Evolutionary conservation across 371 early-diverging fungal genomes (phyloP).

Genomic region (Vairimorpha apis): DNA sequence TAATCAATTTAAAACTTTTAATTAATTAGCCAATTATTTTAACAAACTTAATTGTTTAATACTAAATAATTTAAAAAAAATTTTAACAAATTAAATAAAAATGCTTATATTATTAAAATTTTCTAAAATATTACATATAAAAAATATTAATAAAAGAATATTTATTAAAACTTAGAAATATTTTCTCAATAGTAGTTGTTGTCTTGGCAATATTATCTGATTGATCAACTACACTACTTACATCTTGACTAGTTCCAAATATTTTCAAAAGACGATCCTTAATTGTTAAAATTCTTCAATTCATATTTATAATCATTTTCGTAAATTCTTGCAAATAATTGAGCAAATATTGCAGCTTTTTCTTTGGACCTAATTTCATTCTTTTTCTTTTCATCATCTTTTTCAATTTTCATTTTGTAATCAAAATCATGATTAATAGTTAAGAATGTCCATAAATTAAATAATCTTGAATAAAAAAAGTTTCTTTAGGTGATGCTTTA

Average conservation of each 20-base stretch:
- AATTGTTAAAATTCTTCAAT: not conserved
- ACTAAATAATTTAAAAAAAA: no score
- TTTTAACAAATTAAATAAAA: no score
- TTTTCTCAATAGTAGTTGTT: no score
- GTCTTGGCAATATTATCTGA: not conserved
- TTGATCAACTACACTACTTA: not conserved
- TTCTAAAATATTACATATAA: no score
- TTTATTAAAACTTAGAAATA: no score
- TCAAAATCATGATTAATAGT: conserved; percentile 12
- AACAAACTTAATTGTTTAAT: no score
- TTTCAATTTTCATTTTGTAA: not conserved
- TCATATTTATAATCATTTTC: not conserved
- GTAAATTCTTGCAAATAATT: conserved; percentile 2
- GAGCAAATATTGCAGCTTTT: conserved; percentile 5
- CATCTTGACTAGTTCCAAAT: conserved; percentile 8
- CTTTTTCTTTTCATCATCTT: not conserved
- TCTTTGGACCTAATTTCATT: not conserved
- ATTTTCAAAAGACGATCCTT: not conserved
- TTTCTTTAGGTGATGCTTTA: not conserved
- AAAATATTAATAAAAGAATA: no score
- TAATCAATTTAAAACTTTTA: no score
- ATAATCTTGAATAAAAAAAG: conserved; percentile 15
- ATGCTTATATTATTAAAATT: no score
- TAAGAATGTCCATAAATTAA: conserved; percentile 2
- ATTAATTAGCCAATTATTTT: no score